Base-by-base conservation (phyloP, 73 alveolate species). In the Effrenium voratum region DNA sequence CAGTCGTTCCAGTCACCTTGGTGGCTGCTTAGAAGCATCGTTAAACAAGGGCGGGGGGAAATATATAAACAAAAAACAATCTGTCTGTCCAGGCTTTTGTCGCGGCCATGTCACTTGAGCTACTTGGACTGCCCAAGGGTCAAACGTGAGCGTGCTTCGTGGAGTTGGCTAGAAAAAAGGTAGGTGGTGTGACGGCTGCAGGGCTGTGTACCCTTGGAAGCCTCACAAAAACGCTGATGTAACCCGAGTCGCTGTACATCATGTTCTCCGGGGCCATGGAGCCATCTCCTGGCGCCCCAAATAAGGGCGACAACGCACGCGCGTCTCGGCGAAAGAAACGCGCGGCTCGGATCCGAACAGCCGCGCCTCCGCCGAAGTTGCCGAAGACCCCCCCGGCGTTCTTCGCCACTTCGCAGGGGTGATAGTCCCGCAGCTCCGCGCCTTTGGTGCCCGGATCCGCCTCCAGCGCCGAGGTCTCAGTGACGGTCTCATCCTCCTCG, bases 1-100 rank as follows among this genome's bases (percentile, higher is more conserved):
- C 97, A 90, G 75, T 90, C 97, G 87, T 90, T 90, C 97, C 97
- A 90, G 50, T 90, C 97, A 36, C 88, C 97, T 82, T 49, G 49
- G n/a, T n/a, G n/a, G n/a, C n/a, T n/a, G n/a, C n/a, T n/a, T n/a
- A n/a, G n/a, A n/a, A n/a, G n/a, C n/a, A n/a, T n/a, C n/a, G n/a
- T n/a, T n/a, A n/a, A n/a, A n/a, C n/a, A n/a, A n/a, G n/a, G n/a
- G n/a, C n/a, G n/a, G n/a, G n/a, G n/a, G n/a, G n/a, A n/a, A n/a
- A n/a, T n/a, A n/a, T n/a, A n/a, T n/a, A n/a, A n/a, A n/a, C n/a
- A n/a, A n/a, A n/a, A n/a, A n/a, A n/a, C n/a, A n/a, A n/a, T n/a
- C n/a, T n/a, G n/a, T n/a, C n/a, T n/a, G n/a, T n/a, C n/a, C n/a
- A n/a, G n/a, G n/a, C n/a, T n/a, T n/a, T n/a, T n/a, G n/a, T n/a